Evolutionary conservation across 1,284 basidiomycete species (phyloP).

Genomic region (Ganoderma meredithae): DNA sequence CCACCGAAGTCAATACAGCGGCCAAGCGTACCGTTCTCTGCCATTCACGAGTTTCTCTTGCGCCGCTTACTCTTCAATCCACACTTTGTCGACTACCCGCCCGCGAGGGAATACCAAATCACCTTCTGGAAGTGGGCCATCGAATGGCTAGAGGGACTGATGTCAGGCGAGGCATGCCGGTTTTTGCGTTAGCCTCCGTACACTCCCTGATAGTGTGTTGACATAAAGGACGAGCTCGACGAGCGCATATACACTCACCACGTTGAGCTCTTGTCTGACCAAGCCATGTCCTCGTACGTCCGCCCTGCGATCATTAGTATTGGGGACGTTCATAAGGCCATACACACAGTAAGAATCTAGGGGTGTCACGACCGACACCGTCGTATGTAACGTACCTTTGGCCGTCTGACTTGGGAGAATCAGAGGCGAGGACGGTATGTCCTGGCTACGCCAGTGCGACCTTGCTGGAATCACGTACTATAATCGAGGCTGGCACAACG

Average conservation of each 20-base stretch:
- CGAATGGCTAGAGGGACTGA: slow-evolving; percentile 54
- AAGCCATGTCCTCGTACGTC: slow-evolving; percentile 46
- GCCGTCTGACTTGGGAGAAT: slow-evolving; percentile 37
- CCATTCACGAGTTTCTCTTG: slow-evolving; percentile 62
- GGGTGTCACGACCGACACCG: slow-evolving; percentile 46
- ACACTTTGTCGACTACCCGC: slow-evolving; percentile 65
- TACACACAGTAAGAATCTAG: slow-evolving; percentile 17
- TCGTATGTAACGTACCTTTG: slow-evolving; percentile 76
- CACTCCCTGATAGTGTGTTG: neutral
- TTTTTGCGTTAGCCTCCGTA: neutral
- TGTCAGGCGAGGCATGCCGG: slow-evolving; percentile 49
- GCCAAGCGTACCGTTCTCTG: slow-evolving; percentile 46
- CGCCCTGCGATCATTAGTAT: neutral
- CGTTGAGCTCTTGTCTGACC: slow-evolving; percentile 49
- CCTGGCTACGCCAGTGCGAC: slow-evolving; percentile 54
- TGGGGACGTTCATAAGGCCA: neutral
- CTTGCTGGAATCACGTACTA: slow-evolving; percentile 73
- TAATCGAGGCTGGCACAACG: slow-evolving; percentile 77
- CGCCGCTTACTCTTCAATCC: slow-evolving; percentile 54
- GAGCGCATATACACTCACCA: slow-evolving; percentile 68
- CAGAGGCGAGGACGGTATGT: slow-evolving; percentile 22
- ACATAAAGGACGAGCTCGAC: slow-evolving; percentile 63
- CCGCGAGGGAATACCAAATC: slow-evolving; percentile 65
- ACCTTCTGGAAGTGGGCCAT: slow-evolving; percentile 79
- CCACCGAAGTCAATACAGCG: slow-evolving; percentile 48